Evolutionary conservation across 148 eudicot species (phyloP).

Genomic region (Amaranthus hypochondriacus): DNA sequence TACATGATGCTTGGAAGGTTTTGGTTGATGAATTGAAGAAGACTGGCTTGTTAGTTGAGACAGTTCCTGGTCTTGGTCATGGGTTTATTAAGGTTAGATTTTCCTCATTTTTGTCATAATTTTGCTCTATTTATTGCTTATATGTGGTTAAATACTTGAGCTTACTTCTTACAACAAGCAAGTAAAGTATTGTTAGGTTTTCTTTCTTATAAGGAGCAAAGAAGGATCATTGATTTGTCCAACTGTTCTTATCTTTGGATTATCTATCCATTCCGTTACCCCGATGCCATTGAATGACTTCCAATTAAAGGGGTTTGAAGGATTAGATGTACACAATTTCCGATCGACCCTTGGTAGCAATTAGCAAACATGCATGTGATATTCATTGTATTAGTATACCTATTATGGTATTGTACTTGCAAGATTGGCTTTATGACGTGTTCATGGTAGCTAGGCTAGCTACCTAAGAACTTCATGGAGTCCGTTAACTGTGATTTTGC

Average conservation of each 20-base stretch:
- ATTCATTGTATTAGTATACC: not conserved
- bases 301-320: too few species aligned
- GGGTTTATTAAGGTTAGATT: slow-evolving; percentile 74
- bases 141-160: too few species aligned
- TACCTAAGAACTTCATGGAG: too few species aligned
- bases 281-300: too few species aligned
- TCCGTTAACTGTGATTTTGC: too few species aligned
- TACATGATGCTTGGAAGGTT: slow-evolving; percentile 49
- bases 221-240: not conserved
- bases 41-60: slow-evolving; percentile 59
- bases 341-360: too few species aligned
- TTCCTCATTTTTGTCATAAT: not conserved
- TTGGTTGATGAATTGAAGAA: slow-evolving; percentile 61
- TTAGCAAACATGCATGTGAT: not conserved
- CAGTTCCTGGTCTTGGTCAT: slow-evolving; percentile 62
- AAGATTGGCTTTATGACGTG: not conserved
- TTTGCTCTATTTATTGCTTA: too few species aligned
- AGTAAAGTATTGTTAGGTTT: not conserved
- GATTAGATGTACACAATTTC: too few species aligned
- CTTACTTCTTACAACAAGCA: too few species aligned
- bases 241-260: not conserved
- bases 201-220: not conserved
- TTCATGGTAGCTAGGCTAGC: too few species aligned
- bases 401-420: not conserved
- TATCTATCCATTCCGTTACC: not conserved